phyloP scores from a whole-genome alignment of 306 rosid species.

The Trifolium pratense region DNA sequence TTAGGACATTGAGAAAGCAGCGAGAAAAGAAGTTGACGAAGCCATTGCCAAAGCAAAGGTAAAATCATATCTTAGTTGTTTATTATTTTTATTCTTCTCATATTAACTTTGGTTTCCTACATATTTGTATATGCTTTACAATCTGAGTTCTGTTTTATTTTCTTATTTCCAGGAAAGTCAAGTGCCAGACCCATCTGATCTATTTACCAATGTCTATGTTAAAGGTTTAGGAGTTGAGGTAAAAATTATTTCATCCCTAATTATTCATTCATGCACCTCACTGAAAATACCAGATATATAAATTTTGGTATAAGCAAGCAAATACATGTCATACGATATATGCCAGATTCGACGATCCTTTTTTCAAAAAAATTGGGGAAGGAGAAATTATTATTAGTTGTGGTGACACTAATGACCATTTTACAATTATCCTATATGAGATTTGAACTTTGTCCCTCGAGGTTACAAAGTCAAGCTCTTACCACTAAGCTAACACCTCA shows the following conservation, averaged over 20 bases:
- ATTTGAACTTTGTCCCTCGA: no score
- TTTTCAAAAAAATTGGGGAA: no score
- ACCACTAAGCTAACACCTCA: no score
- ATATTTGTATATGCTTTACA: slow-evolving; percentile 21
- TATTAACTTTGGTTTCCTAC: neutral
- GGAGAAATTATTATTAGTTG: no score
- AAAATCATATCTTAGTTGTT: slow-evolving; percentile 31
- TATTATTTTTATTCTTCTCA: neutral
- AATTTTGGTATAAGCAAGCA: neutral
- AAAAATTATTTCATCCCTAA: slow-evolving; percentile 28
- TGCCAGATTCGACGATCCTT: neutral
- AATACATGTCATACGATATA: neutral
- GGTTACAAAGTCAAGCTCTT: no score
- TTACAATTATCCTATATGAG: no score
- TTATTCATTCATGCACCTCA: neutral
- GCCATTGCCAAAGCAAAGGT: slow-evolving; percentile 97
- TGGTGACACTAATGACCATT: no score
- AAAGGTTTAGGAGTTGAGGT: slow-evolving; percentile 84
- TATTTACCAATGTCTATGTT: slow-evolving; percentile 67
- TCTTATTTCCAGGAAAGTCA: slow-evolving; percentile 73
- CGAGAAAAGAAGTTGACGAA: slow-evolving; percentile 82
- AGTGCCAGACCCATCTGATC: slow-evolving; percentile 80
- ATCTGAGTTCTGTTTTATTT: slow-evolving; percentile 35
- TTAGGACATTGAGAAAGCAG: slow-evolving; percentile 86
- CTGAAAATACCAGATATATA: neutral